These are phyloP conservation scores for Mycena filopes DNA, from an alignment of 768 basidiomycete species.

Conservation along the genomic window DNA sequence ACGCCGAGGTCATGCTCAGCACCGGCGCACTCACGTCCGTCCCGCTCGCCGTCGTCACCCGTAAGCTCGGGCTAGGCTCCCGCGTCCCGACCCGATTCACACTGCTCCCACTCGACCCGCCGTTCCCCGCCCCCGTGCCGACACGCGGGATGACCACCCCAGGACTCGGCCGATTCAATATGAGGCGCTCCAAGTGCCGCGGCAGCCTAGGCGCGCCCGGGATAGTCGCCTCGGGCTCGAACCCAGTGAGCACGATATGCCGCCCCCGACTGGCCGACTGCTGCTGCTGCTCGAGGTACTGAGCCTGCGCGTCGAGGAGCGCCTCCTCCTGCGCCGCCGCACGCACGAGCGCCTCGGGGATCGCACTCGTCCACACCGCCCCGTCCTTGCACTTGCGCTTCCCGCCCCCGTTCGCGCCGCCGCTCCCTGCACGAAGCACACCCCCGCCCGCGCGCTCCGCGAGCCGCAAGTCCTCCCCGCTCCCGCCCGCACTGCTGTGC, in stretches of 20 bases:
- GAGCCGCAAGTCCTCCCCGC: constrained; percentile 26
- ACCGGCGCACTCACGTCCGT: constrained; percentile 46
- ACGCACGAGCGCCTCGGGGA: constrained; percentile 81
- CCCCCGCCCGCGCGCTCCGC: constrained; percentile 17
- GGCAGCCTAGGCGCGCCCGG: constrained; percentile 91
- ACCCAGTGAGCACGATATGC: constrained; percentile 38
- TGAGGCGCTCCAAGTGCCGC: constrained; percentile 92
- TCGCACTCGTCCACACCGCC: constrained; percentile 77
- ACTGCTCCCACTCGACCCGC: constrained; percentile 41
- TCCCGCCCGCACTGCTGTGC: constrained; percentile 30
- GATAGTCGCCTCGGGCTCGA: constrained; percentile 77
- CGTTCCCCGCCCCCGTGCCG: constrained; percentile 25
- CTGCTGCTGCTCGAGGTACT: constrained; percentile 29
- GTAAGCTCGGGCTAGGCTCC: constrained; percentile 15
- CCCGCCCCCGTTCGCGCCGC: constrained; percentile 45
- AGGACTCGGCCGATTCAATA: constrained; percentile 68
- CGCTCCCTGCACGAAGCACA: not conserved
- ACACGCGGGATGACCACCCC: constrained; percentile 42
- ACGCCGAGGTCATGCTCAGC: constrained; percentile 25
- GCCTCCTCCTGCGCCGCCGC: constrained; percentile 89
- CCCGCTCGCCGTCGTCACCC: constrained; percentile 52
- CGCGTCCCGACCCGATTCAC: constrained; percentile 40
- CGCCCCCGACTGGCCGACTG: constrained; percentile 37
- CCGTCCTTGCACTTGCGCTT: constrained; percentile 29
- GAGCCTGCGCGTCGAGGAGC: constrained; percentile 61